A percentile compares a stretch with the other conserved stretches of the same genome.
Evolutionary conservation across 2,329 filamentous ascomycete genomes (phyloP).

Genomic region (Cercospora sojina): DNA sequence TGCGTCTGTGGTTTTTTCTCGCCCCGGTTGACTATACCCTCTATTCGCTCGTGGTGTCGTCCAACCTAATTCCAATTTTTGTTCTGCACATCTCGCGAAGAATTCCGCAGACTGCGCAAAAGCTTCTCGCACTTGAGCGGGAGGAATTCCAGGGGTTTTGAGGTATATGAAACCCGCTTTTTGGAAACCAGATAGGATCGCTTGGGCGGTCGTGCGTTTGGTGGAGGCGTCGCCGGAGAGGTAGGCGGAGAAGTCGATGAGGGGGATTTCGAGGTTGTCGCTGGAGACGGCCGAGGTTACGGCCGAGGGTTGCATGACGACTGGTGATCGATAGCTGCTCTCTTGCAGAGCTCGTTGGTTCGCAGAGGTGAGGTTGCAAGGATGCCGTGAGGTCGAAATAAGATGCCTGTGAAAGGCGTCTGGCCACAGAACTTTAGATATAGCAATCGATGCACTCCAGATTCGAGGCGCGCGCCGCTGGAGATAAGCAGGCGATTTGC

Average conservation of each 20-base stretch:
- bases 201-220: constrained; percentile 55
- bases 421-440: constrained; percentile 8
- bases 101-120: constrained; percentile 61
- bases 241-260: constrained; percentile 75
- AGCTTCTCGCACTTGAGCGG: constrained; percentile 39
- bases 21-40: constrained; percentile 51
- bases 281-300: constrained; percentile 35
- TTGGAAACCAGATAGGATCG: constrained; percentile 77
- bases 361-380: neutral
- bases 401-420: constrained; percentile 14
- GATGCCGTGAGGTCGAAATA: constrained; percentile 20
- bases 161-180: constrained; percentile 88
- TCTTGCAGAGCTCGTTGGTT: neutral
- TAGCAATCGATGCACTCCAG: constrained; percentile 11
- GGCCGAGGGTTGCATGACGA: constrained; percentile 26
- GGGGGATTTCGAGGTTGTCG: constrained; percentile 42
- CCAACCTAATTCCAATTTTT: constrained; percentile 69
- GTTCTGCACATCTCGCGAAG: constrained; percentile 61
- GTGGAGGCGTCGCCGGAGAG: constrained; percentile 57
- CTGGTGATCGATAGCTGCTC: neutral
- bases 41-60: constrained; percentile 52
- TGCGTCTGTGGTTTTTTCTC: constrained; percentile 67
- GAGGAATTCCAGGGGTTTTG: constrained; percentile 70
- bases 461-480: neutral
- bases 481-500: constrained; percentile 16